Evolutionary conservation across 768 basidiomycete genomes (phyloP), one percentile per base, ranked within the genome.

Genomic region (Chalciporus piperatus): DNA sequence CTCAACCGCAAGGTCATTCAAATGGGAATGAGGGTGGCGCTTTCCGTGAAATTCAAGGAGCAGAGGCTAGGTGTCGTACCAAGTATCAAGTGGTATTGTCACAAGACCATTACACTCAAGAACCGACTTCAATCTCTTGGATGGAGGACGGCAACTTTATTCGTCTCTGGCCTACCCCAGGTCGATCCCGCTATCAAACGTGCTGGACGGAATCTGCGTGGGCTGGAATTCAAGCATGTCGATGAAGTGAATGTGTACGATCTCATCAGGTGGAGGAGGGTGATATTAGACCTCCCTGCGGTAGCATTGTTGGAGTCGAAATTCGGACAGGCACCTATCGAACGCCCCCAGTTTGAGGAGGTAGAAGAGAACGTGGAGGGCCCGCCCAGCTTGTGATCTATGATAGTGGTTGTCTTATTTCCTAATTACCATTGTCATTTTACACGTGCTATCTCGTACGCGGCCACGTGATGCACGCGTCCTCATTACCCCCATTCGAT

Each of bases 1-100:
- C 79, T 99, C 33, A 89, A 91, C n/a, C 81, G 91, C 56, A 98
- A 98, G 71, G 89, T 97, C 58, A 79, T 92, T 38, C 77, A 90
- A 60, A 89, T 98, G 84, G 96, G 95, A 10, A 85, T 98, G 83
- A 81, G 90, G 19, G 87, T 94, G 45, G 94, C 92, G 3, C 70
- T 98, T 41, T 92, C 91, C 58, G 78, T 83, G 39, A 92, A 93
- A 68, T 74, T 96, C 64, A 79, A 80, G 60, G 87, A 92, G 55
- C 79, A 81, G 38, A 71, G 79, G 39, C 73, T 99, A 13, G 85
- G 89, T 43, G 77, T 98, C 47, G 87, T 96, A 61, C 77, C 81
- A 50, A 78, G 76, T 56, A 70, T 91, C 56, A 79, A 79, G 45
- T 89, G 87, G 89, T 85, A 80, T 9, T 81, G 73, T 48, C 79